Base-by-base conservation (phyloP, 2,329 filamentous ascomycete genomes). In the Lasiodiplodia gonubiensis region DNA sequence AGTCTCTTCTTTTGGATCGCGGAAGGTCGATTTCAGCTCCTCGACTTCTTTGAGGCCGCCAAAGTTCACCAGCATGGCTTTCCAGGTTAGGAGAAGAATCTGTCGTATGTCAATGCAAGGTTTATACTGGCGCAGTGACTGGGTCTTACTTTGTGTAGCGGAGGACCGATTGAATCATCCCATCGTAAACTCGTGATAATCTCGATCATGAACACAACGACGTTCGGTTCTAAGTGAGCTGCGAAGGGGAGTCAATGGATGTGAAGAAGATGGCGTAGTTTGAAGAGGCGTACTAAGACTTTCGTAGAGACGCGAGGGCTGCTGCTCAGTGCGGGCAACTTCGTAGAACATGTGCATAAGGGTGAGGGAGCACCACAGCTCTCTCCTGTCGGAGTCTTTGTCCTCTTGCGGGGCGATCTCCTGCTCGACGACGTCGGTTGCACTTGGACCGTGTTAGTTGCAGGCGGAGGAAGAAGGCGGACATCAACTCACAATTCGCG, bases 61-160 rank as follows among this genome's bases (percentile, higher is more conserved):
- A 76, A 98, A 95, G 1, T 91, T 86, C 2, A 98, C 86, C 18
- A 98, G 82, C 10, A 97, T 87, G 0, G 92, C 90, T 80, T 99
- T 99, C 94, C 95, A 98, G 59, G 96, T 87, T 1, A 98, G 83
- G 8, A 97, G 83, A 65, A 97, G 88, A 49, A 95, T 87, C 85
- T 91, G 73, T 11, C 14, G 10, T 46, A 14, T 55, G 2, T 49
- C 14, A 48, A 52, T 25, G 21, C 18, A 5, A 21, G 27, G 37
- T 18, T 23, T 42, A 48, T 12, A 53, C 12, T 4, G 39, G 57
- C 1, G 11, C 16, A 66, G 23, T 3, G n/a, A 5, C 11, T 30
- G 7, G 27, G 4, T 57, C 33, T 64, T 33, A 63, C 68, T 67
- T 80, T 81, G 21, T 70, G 76, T 71, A 79, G 78, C 25, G 83